Base-by-base conservation (phyloP, 768 basidiomycete species). In the Pisolithus orientalis region DNA sequence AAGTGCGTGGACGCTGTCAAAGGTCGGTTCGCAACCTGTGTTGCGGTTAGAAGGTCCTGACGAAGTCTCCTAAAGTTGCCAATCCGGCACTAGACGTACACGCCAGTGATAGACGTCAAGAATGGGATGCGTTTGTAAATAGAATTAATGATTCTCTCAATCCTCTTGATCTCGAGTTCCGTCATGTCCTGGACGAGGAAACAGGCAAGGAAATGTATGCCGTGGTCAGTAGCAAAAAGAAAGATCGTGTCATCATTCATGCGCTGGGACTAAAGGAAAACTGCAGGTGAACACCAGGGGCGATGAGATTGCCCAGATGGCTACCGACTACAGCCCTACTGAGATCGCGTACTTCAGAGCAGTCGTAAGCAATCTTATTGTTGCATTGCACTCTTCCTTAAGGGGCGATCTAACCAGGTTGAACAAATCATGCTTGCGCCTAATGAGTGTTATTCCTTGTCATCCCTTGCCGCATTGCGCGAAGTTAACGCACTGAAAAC, bases 281-380 rank as follows among this genome's bases (percentile, higher is more conserved):
- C 37, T 44, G 3, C 50, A 94, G 91, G 83, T 90, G 43, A 95
- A 94, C 62, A 72, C 77, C 8, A 88, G 83, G 55, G 84, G 82
- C 16, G 92, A 94, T 60, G 84, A 84, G 49, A 76, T 93, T 32
- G 86, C 92, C 0, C 90, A 91, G 63, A 69, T 89, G 64, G 92
- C 91, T 3, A 91, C 90, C 0, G 87, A 90, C 39, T 95, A 93
- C 61, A 79, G 78, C 2, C 73, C 89, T 0, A 70, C 73, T 31
- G 92, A 95, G 67, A 92, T 94, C 48, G 75, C 82, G 0, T 94
- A 82, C 70, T 94, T 93, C 76, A 91, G 85, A 70, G 82, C 82
- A 4, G 73, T 94, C 53, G 92, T 91, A 62, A 53, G 85, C 70
- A 13, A 37, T 44, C 8, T 27, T 16, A 16, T 27, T 8, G 29